Conservation (phyloP, 352 stramenopile genomes). For the Globisporangium heterothallicum region DNA sequence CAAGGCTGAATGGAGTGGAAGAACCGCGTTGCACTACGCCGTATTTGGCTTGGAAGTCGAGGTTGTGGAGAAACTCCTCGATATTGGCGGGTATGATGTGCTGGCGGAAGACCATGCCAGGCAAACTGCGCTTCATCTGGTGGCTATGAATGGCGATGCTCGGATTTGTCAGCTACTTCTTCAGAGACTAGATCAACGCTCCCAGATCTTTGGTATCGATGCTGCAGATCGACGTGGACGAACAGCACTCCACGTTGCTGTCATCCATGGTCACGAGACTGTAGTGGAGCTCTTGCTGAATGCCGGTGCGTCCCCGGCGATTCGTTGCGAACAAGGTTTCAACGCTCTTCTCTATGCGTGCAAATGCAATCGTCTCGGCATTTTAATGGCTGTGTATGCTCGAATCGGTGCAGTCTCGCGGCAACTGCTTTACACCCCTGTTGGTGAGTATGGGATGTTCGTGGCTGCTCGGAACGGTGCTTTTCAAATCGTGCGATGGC, state of each 20-base stretch:
- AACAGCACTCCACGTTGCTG: constrained; percentile 43
- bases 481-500: constrained; percentile 51
- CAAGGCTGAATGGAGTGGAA: constrained; percentile 34
- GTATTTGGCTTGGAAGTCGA: constrained; percentile 31
- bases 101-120: constrained; percentile 36
- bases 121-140: constrained; percentile 44
- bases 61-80: constrained; percentile 29
- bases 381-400: constrained; percentile 39
- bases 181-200: constrained; percentile 20
- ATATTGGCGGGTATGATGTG: constrained; percentile 35
- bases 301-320: constrained; percentile 29
- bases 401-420: constrained; percentile 12
- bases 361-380: constrained; percentile 40
- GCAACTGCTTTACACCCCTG: constrained; percentile 18
- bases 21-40: constrained; percentile 42
- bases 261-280: constrained; percentile 38
- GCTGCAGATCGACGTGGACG: constrained; percentile 24
- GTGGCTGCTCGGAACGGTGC: constrained; percentile 29
- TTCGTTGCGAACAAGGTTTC: constrained; percentile 28
- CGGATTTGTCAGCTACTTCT: constrained; percentile 38
- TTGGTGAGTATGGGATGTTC: constrained; percentile 41
- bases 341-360: constrained; percentile 47
- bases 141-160: constrained; percentile 33
- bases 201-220: constrained; percentile 1
- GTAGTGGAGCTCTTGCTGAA: constrained; percentile 31